These are phyloP conservation scores for Medicago arabica DNA, from an alignment of 306 rosid species.

Conservation along the genomic window DNA sequence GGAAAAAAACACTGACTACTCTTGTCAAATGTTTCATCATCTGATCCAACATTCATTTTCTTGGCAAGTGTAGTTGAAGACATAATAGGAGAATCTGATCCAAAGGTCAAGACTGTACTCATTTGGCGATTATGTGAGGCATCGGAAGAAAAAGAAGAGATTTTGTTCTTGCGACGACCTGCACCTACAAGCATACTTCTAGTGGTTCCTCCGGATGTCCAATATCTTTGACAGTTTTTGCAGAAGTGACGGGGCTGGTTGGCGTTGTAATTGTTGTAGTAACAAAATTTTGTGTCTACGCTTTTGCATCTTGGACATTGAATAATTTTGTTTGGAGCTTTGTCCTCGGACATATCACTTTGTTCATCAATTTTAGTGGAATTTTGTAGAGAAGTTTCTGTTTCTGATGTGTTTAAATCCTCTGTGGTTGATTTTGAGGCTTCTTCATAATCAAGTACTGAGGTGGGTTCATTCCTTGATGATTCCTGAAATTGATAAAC, in stretches of 20 bases:
- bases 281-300: conserved; percentile 90
- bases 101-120: conserved; percentile 59
- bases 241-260: conserved; percentile 94
- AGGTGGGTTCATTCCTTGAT: neutral
- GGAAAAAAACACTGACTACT: conserved; percentile 47
- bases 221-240: conserved; percentile 90
- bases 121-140: conserved; percentile 57
- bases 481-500: neutral
- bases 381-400: conserved; percentile 51
- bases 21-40: conserved; percentile 44
- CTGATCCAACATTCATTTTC: neutral
- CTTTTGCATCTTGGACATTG: conserved; percentile 90
- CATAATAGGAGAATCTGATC: conserved; percentile 46
- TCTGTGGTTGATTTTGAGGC: conserved; percentile 51
- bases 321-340: conserved; percentile 69
- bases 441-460: conserved; percentile 15
- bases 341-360: conserved; percentile 59
- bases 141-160: neutral
- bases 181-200: conserved; percentile 86
- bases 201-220: conserved; percentile 95
- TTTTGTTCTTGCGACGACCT: conserved; percentile 91
- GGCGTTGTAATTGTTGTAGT: conserved; percentile 86
- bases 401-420: conserved; percentile 53
- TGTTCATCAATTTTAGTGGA: conserved; percentile 46
- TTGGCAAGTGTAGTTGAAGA: conserved; percentile 33